Base-by-base conservation (phyloP, 2,329 filamentous ascomycete species). In the Leptographium wingfieldii region DNA sequence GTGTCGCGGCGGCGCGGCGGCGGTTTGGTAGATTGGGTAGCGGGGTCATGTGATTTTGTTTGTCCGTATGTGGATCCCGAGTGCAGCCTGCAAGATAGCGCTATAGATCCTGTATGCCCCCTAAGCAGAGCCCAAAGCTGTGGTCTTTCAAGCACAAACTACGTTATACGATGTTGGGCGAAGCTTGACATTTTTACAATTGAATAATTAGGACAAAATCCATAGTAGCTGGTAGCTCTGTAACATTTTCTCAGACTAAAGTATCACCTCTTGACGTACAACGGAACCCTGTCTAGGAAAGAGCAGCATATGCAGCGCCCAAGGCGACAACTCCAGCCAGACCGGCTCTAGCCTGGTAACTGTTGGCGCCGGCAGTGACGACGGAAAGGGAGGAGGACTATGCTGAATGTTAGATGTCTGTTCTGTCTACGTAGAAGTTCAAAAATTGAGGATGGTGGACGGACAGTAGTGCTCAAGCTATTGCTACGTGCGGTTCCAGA, bases 351-450 rank as follows among this genome's bases (percentile, higher is more conserved):
- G 52, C 58, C 22, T 54, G 31, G 38, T 11, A 57, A 25, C 54
- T 46, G 31, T 48, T 43, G 56, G 64, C 61, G n/a, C 60, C 64
- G n/a, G 63, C 61, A 4, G 64, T 65, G 52, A 64, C 61, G 2
- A 60, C 57, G 2, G 57, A 49, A 4, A 59, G 12, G n/a, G 55
- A 38, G 12, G 61, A 48, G 11, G 62, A 56, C 59, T 61, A 9
- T 0, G 5, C 5, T 5, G 22, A 25, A 48, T 60, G 38, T 6
- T 22, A 27, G 49, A 3, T 29, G 14, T 5, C 5, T 43, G 25
- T 16, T 52, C 10, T 11, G 22, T 12, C 4, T 2, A 29, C 1
- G 27, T 16, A 19, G 14, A 12, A 31, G 3, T 7, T 6, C 1
- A 25, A 3, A 27, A 12, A 7, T 14, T n/a, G 14, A 14, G 5